phyloP scores from a whole-genome alignment of 805 yeast species.

The Ogataea haglerorum region DNA sequence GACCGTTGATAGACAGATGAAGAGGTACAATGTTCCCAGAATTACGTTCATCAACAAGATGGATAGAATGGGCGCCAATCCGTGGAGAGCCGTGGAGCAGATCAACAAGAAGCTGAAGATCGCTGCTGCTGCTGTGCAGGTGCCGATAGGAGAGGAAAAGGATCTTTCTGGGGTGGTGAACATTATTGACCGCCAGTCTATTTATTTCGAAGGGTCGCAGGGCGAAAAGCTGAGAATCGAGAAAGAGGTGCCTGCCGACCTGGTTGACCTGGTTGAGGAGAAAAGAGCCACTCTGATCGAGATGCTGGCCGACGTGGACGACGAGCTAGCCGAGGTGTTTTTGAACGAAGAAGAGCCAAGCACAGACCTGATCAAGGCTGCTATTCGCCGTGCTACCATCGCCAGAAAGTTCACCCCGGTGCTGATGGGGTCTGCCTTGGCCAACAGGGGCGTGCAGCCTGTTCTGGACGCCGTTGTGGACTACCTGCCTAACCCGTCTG shows the following conservation, averaged over 20 bases:
- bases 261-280: conserved; percentile 81
- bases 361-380: conserved; percentile 75
- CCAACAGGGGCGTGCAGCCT: conserved; percentile 93
- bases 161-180: conserved; percentile 86
- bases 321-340: conserved; percentile 90
- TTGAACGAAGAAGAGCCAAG: conserved; percentile 89
- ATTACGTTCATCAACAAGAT: conserved; percentile 94
- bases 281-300: conserved; percentile 84
- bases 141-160: conserved; percentile 93
- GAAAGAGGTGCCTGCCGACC: conserved; percentile 69
- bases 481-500: conserved; percentile 93
- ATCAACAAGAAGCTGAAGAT: conserved; percentile 81
- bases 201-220: conserved; percentile 84
- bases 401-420: conserved; percentile 98
- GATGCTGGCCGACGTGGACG: conserved; percentile 96
- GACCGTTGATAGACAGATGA: conserved; percentile 98
- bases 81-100: conserved; percentile 92
- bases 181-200: conserved; percentile 80
- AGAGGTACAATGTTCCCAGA: conserved; percentile 95
- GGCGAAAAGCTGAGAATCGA: conserved; percentile 75
- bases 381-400: conserved; percentile 93
- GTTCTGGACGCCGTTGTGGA: conserved; percentile 95
- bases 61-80: conserved; percentile 99
- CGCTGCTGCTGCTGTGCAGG: conserved; percentile 97
- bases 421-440: conserved; percentile 98